These are phyloP conservation scores for Podaxis sp. DNA, from an alignment of 768 basidiomycete genomes.

Conservation along the genomic window DNA sequence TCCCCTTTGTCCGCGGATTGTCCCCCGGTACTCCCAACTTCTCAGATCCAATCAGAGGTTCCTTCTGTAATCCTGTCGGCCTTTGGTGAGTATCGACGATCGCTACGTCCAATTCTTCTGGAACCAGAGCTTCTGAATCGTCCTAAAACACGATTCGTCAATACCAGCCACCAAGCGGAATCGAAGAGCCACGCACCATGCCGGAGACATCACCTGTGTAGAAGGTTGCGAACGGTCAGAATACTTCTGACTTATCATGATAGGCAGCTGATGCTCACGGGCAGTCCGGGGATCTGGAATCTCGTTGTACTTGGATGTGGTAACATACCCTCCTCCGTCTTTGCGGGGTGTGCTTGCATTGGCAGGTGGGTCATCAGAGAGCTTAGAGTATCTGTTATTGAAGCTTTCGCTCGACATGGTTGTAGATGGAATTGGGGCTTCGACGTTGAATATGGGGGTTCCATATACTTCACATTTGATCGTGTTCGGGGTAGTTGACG, in stretches of 20 bases:
- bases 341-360: not conserved
- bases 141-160: not conserved
- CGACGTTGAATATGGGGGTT: not conserved
- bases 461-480: not conserved
- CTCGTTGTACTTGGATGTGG: not conserved
- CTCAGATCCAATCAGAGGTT: not conserved
- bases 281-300: conserved; percentile 1
- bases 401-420: not conserved
- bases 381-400: not conserved
- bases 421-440: not conserved
- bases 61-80: not conserved
- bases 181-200: not conserved
- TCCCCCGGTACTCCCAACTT: not conserved
- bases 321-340: not conserved
- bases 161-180: not conserved
- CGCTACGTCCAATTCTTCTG: not conserved
- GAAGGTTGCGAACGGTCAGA: not conserved
- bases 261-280: not conserved
- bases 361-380: not conserved
- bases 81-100: not conserved
- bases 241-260: not conserved
- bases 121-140: not conserved
- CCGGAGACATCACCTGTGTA: not conserved
- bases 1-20: not conserved
- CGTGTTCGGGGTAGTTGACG: not conserved